Conservation (phyloP, 257 asterid species). For the Nicotiana noctiflora region DNA sequence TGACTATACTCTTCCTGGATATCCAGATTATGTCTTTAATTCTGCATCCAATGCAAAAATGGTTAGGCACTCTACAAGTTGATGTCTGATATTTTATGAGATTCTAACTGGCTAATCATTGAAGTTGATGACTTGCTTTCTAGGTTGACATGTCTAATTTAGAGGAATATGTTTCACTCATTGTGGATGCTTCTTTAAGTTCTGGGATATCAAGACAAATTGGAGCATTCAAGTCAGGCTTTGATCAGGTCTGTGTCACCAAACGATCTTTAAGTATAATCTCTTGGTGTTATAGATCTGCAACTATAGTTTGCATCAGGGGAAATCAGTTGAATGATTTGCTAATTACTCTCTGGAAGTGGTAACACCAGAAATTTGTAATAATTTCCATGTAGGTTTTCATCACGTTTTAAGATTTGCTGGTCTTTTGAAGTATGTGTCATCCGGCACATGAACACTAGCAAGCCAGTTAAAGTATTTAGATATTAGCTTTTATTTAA, state of each 20-base stretch:
- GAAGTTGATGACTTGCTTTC: slow-evolving; percentile 13
- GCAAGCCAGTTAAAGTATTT: not conserved
- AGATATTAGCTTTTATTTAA: not conserved
- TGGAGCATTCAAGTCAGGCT: slow-evolving; percentile 90
- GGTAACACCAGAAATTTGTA: not conserved
- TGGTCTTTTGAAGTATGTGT: not conserved
- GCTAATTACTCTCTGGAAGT: not conserved
- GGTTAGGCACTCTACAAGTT: slow-evolving; percentile 51
- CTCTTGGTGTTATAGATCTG: not conserved
- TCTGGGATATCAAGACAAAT: slow-evolving; percentile 85
- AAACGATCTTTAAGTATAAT: not conserved
- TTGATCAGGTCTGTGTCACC: slow-evolving; percentile 54
- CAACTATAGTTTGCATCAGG: not conserved
- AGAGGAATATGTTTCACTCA: slow-evolving; percentile 56
- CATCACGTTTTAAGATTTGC: not conserved
- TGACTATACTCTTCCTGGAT: slow-evolving; percentile 92
- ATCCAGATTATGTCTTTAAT: slow-evolving; percentile 60
- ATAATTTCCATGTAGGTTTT: not conserved
- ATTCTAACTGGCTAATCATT: slow-evolving; percentile 11
- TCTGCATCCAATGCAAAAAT: slow-evolving; percentile 37
- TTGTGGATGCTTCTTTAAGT: slow-evolving; percentile 62
- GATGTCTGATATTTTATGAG: slow-evolving; percentile 14
- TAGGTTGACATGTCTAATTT: slow-evolving; percentile 65
- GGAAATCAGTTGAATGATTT: not conserved
- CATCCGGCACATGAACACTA: not conserved